Base-by-base conservation (phyloP, 2,329 filamentous ascomycete genomes). In the Aspergillus tanneri region DNA sequence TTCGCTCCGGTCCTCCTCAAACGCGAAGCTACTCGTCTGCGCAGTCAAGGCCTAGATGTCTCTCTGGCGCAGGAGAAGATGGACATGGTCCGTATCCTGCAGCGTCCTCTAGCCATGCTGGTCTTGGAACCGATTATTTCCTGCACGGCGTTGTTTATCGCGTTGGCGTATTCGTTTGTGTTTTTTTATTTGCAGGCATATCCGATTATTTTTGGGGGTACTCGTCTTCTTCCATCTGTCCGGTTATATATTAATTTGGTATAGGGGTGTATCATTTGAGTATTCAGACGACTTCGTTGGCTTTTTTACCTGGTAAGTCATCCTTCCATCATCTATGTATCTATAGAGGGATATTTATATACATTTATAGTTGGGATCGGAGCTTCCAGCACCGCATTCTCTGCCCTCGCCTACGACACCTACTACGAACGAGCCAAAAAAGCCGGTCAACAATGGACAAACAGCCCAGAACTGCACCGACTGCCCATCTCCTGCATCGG, bases 111-210 rank as follows among this genome's bases (percentile, higher is more conserved):
- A 5, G 77, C 84, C 21, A 92, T 92, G 88, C 73, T 86, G 24
- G 36, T 80, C 42, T 84, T 79, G 35, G 88, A 93, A 62, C 83
- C 85, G 40, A 86, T 92, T 41, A 86, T 92, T 6, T 75, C 84
- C 19, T 85, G 83, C 40, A 82, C 80, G 1, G 89, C 84, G 65
- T 63, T 81, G 61, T 91, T 90, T 66, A 74, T 90, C 9, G 83
- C 87, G 25, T 74, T 91, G 22, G 78, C 83, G 25, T 91, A 90
- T 62, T 79, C 75, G 3, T 77, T 85, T 50, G 81, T 85, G 53
- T 85, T 83, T 74, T 87, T 91, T 70, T 89, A 83, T 62, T 89
- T 92, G 58, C 83, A 89, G 64, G 85, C 86, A 2, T 91, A 85
- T 64, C 84, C 84, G 1, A 76, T 85, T 50, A 86, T 90, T 54